These are phyloP conservation scores for Neurospora tetrasperma DNA, from an alignment of 495 filamentous ascomycete species.

Conservation along the genomic window DNA sequence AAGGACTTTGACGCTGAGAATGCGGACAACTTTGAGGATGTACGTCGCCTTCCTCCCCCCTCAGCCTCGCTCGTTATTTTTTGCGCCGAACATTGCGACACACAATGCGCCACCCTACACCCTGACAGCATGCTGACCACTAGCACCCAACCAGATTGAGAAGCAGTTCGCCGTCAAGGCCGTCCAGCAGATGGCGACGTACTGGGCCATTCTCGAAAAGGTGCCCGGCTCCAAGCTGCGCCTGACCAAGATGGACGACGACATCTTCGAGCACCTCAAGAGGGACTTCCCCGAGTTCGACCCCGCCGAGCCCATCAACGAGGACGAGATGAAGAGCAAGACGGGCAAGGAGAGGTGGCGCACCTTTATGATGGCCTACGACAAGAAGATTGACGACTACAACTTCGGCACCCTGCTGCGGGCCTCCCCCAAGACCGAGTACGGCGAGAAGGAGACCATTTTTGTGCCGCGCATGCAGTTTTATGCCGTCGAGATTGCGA, in stretches of 20 bases:
- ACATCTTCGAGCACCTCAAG: slow-evolving; percentile 83
- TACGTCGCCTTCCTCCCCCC: slow-evolving; percentile 9
- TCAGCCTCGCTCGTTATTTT: neutral
- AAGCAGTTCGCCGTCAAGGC: slow-evolving; percentile 99
- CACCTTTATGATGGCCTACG: slow-evolving; percentile 86
- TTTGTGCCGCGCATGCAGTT: slow-evolving; percentile 97
- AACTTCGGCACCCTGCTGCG: slow-evolving; percentile 95
- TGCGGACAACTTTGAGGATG: slow-evolving; percentile 41
- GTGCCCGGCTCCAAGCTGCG: slow-evolving; percentile 74
- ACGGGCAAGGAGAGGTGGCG: slow-evolving; percentile 92
- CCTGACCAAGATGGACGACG: slow-evolving; percentile 87
- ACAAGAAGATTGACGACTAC: slow-evolving; percentile 87
- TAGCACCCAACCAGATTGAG: slow-evolving; percentile 61
- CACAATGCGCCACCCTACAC: neutral
- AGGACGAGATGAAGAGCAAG: slow-evolving; percentile 97
- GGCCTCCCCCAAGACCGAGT: slow-evolving; percentile 66
- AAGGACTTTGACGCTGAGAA: slow-evolving; percentile 35
- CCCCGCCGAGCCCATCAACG: slow-evolving; percentile 63
- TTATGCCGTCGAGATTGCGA: slow-evolving; percentile 90
- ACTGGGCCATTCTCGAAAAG: slow-evolving; percentile 91
- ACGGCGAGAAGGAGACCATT: slow-evolving; percentile 81
- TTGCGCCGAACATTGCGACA: neutral
- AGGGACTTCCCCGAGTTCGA: slow-evolving; percentile 88
- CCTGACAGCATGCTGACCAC: neutral
- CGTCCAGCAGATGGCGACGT: slow-evolving; percentile 91